Evolutionary conservation across 148 eudicot species (phyloP).

Genomic region (Camellia japonica): DNA sequence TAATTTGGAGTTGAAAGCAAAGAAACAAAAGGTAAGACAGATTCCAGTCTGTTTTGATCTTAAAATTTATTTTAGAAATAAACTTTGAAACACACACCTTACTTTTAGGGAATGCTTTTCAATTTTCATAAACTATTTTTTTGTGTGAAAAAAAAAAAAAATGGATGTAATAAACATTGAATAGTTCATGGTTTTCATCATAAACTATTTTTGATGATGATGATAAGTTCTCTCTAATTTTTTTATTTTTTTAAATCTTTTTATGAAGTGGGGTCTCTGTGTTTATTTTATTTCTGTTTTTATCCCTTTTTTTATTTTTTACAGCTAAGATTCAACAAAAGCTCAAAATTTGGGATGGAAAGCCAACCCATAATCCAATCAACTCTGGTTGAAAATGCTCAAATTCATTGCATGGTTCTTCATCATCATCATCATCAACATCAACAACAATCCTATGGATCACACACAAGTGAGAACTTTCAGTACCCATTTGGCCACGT

Average conservation of each 20-base stretch:
- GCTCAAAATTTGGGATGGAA: background rate
- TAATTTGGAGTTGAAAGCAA: constrained; percentile 27
- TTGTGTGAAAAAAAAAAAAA: too few species aligned
- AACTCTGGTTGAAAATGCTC: background rate
- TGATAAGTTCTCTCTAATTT: background rate
- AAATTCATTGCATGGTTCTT: background rate
- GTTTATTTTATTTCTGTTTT: background rate
- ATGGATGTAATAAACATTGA: too few species aligned
- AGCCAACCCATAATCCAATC: background rate
- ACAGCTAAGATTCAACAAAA: constrained; percentile 2
- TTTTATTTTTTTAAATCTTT: background rate
- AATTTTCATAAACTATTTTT: too few species aligned
- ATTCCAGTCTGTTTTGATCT: background rate
- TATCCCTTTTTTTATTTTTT: background rate
- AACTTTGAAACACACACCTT: too few species aligned
- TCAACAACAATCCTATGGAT: too few species aligned
- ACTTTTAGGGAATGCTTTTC: too few species aligned
- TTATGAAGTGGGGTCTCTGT: background rate
- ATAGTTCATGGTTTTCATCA: too few species aligned
- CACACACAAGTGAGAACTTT: background rate
- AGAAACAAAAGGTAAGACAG: constrained; percentile 21
- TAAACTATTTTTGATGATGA: too few species aligned
- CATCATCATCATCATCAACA: background rate
- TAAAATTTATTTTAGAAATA: background rate
- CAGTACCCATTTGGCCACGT: constrained; percentile 18